Evolutionary conservation across 2,329 filamentous ascomycete species (phyloP), one percentile per base, ranked within the genome.

Genomic region (Ophiostoma piceae): DNA sequence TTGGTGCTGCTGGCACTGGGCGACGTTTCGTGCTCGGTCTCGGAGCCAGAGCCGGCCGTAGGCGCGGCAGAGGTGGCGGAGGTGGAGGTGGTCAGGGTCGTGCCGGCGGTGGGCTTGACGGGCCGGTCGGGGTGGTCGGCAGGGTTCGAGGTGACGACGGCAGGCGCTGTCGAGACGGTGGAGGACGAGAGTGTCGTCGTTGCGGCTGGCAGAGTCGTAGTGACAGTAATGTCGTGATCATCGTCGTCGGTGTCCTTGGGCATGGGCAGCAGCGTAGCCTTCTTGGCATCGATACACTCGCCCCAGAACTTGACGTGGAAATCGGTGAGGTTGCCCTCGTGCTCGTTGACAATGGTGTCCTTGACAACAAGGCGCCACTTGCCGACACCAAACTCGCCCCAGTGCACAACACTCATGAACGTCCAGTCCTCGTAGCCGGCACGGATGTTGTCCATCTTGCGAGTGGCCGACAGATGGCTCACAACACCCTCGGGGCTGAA

Each of bases 341-440:
- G 82, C 5, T 90, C 85, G 54, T 99, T 97, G 71, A 90, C 85
- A 22, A 87, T 82, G 26, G 90, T 90, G 77, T 99, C 95, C 75
- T 93, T 95, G 76, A 98, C 88, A 67, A 97, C 83, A 54, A 99
- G 85, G 0, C 91, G 96, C 95, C 95, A 99, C 29, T 87, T 94
- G 68, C 95, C 95, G 70, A 94, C 79, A 71, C 93, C 94, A 62
- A 85, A 85, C 79, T 99, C 95, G 67, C 95, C 95, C 91, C 94
- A 99, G 78, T 99, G 95, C 73, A 90, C 94, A 51, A 99, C 95
- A 72, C 90, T 96, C 95, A 99, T 99, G 76, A 99, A 99, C 0
- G 94, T 98, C 95, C 95, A 99, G 80, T 98, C 92, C 51, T 89
- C 82, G 78, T 98, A 99, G 9, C 95, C 95, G 29, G 80, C 79